Evolutionary conservation across 1,284 basidiomycete genomes (phyloP), one percentile per base, ranked within the genome.

Genomic region (Phellopilus nigrolimitatus): DNA sequence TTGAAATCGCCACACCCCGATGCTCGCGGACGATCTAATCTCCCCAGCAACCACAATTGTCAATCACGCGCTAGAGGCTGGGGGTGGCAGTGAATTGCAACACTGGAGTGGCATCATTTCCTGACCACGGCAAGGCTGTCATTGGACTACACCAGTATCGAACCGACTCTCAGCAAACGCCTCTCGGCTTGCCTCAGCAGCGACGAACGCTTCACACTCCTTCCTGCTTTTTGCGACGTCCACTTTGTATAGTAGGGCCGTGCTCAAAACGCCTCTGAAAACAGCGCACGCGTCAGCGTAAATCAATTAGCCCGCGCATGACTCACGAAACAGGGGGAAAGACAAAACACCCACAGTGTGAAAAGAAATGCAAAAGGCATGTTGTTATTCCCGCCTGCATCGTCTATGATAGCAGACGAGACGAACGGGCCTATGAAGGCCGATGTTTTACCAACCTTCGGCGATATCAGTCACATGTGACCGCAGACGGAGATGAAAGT

Each of bases 301-400:
- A 15, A 76, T 66, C 85, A 51, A n/a, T 5, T 17, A 27, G 19
- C 27, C 22, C 42, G 22, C 22, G 37, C 40, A 36, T 19, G 9
- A 40, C 21, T 9, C 33, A 43, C 42, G n/a, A 54, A 91, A 83
- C 38, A 91, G 69, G 3, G 91, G 74, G 19, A 33, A 3, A 9
- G 21, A 19, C 40, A 30, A 49, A 37, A 22, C 19, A 53, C 82
- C 51, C 62, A 85, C 83, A 91, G 67, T 12, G 71, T 77, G 57
- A 91, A 85, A 3, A 91, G 69, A 66, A 91, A 91, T 4, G 84
- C 80, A 64, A 91, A 91, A 0, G 88, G 85, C 77, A 87, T 86
- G 62, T 86, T 88, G 58, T 84, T 76, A 62, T 90, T 90, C 62
- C 85, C 80, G 39, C 73, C 70, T 0, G 83, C 76, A 10, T 78